phyloP scores from a whole-genome alignment of 768 basidiomycete species.

The Lanmaoa rubissima region DNA sequence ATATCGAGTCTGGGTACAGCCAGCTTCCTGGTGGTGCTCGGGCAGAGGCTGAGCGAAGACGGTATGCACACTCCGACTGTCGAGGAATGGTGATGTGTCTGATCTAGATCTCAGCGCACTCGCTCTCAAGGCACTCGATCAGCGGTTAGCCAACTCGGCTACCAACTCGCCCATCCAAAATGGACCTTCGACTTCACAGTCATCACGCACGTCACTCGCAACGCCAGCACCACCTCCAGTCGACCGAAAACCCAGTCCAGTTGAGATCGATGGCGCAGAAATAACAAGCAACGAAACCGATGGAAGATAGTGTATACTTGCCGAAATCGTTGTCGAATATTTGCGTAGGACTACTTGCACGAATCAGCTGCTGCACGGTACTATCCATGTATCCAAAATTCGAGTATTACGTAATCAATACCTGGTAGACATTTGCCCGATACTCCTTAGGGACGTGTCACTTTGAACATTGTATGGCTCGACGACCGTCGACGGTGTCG shows the following conservation, averaged over 20 bases:
- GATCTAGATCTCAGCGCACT: constrained; percentile 63
- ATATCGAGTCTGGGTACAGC: constrained; percentile 74
- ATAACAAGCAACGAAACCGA: constrained; percentile 17
- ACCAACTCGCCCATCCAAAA: constrained; percentile 31
- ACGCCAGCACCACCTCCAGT: constrained; percentile 35
- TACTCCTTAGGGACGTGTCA: neutral
- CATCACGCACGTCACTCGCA: constrained; percentile 27
- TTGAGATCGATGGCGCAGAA: constrained; percentile 22
- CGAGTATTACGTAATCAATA: constrained; percentile 23
- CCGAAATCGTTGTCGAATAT: constrained; percentile 6
- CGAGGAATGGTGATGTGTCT: constrained; percentile 1
- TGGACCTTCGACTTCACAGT: constrained; percentile 28
- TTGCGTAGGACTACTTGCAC: constrained; percentile 3
- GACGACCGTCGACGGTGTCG: constrained; percentile 37
- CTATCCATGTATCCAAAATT: neutral
- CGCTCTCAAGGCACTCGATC: constrained; percentile 95
- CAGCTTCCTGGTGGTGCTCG: constrained; percentile 84
- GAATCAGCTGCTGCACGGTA: neutral
- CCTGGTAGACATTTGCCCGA: neutral
- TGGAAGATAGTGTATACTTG: constrained; percentile 21
- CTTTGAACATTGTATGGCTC: constrained; percentile 34
- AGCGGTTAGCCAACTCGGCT: constrained; percentile 71
- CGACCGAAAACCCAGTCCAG: constrained; percentile 25
- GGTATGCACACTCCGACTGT: constrained; percentile 47
- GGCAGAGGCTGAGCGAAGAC: constrained; percentile 93